Evolutionary conservation across 495 filamentous ascomycete species (phyloP).

Genomic region (Penicillium robsamsonii): DNA sequence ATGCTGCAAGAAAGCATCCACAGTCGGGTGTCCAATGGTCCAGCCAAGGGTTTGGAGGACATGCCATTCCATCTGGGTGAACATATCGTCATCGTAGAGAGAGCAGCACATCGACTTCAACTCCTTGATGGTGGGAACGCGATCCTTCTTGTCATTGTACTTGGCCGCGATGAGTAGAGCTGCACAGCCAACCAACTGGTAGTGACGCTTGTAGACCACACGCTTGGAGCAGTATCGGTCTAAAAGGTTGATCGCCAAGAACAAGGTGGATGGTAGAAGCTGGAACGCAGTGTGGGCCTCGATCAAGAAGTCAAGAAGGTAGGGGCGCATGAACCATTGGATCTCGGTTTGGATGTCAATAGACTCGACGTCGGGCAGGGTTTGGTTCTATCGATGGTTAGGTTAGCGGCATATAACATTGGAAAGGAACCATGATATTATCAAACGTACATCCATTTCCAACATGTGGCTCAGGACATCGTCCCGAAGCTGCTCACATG

Average conservation of each 20-base stretch:
- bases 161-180: slow-evolving; percentile 96
- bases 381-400: slow-evolving; percentile 64
- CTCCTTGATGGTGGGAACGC: slow-evolving; percentile 91
- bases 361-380: slow-evolving; percentile 89
- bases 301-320: slow-evolving; percentile 96
- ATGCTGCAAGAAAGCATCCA: slow-evolving; percentile 86
- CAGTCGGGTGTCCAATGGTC: slow-evolving; percentile 92
- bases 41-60: slow-evolving; percentile 96
- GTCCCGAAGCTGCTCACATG: slow-evolving; percentile 85
- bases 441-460: slow-evolving; percentile 80
- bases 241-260: slow-evolving; percentile 93
- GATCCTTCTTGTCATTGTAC: slow-evolving; percentile 97
- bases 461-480: slow-evolving; percentile 92
- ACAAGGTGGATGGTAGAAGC: slow-evolving; percentile 89
- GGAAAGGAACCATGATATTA: neutral
- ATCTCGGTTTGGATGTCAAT: slow-evolving; percentile 99
- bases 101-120: slow-evolving; percentile 99
- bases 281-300: slow-evolving; percentile 96
- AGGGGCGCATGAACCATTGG: slow-evolving; percentile 99
- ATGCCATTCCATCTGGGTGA: slow-evolving; percentile 99
- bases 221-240: slow-evolving; percentile 97
- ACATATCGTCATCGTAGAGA: slow-evolving; percentile 99
- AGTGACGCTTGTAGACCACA: slow-evolving; percentile 99
- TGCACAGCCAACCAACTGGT: slow-evolving; percentile 95
- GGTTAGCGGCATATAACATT: slow-evolving; percentile 15